Base-by-base conservation (phyloP, 2,329 filamentous ascomycete genomes). In the Fusarium nanum region DNA sequence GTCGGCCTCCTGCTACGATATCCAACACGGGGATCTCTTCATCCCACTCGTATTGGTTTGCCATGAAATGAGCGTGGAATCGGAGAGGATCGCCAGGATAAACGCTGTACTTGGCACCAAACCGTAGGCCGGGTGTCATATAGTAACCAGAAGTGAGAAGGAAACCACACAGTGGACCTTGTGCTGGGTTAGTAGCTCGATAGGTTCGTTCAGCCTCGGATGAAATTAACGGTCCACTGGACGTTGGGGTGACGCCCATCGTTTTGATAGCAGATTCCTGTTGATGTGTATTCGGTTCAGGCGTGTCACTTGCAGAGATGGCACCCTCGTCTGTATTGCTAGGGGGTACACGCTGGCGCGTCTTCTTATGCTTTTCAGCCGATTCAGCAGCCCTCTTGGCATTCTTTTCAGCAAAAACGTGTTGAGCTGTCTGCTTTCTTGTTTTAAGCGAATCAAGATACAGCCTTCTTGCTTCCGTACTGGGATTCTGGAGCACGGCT, bases 61-160 rank as follows among this genome's bases (percentile, higher is more conserved):
- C 93, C 74, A 97, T 87, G 78, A 97, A 98, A 79, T 99, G 96
- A 47, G 93, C 96, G 80, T 99, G 96, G 78, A 97, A 99, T 13
- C 96, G 91, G 54, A 99, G 84, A 2, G 96, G 94, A 78, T 99
- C 96, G 47, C 96, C 96, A 0, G 96, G 96, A 75, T 99, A 99
- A 7, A 97, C 93, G 73, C 94, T 93, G 81, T 97, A 98, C 76
- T 96, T 90, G 74, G 94, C 97, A 27, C 96, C 96, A 76, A 99
- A 99, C 27, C 96, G 92, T 55, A 99, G 86, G 11, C 96, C 96
- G 2, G 96, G 96, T 57, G 94, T 94, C 76, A 96, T 89, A 82
- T 92, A 98, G 81, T 95, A 98, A 52, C 92, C 92, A 20, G 87
- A 85, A 10, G 86, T 84, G 76, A 98, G 93, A 27, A 99, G 84